These are phyloP conservation scores for Salvia hispanica DNA, from an alignment of 257 asterid species.

Conservation along the genomic window DNA sequence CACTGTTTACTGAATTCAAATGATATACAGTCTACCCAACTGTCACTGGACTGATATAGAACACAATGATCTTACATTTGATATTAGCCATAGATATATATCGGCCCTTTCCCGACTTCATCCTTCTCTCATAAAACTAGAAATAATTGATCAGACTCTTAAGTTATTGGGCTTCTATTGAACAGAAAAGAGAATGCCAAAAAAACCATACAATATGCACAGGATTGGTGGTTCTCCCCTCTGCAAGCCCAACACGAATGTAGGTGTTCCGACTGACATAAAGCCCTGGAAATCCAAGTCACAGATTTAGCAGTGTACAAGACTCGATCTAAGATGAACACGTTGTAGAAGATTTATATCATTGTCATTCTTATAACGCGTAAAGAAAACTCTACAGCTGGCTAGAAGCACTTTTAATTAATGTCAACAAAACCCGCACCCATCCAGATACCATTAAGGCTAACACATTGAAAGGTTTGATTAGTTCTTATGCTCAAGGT, in stretches of 20 bases:
- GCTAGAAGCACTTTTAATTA: neutral
- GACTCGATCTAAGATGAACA: constrained; percentile 14
- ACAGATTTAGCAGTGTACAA: constrained; percentile 31
- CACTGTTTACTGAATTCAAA: no score
- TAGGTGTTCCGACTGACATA: constrained; percentile 96
- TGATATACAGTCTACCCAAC: no score
- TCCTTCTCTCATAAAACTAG: neutral
- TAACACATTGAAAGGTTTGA: neutral
- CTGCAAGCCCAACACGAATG: constrained; percentile 90
- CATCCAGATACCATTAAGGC: neutral
- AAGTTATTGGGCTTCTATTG: neutral
- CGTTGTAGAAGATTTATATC: neutral
- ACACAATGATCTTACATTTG: neutral
- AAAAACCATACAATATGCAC: constrained; percentile 81
- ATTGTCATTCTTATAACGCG: neutral
- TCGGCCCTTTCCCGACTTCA: neutral
- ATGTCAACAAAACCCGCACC: neutral
- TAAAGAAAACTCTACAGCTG: neutral
- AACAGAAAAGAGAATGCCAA: constrained; percentile 8
- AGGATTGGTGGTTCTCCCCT: constrained; percentile 89
- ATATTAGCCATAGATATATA: neutral
- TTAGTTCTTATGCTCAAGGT: no score
- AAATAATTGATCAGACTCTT: constrained; percentile 2
- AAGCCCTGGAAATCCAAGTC: constrained; percentile 53
- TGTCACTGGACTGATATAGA: neutral